Base-by-base conservation (phyloP, 2,329 filamentous ascomycete genomes). In the Boeremia lycopersici region DNA sequence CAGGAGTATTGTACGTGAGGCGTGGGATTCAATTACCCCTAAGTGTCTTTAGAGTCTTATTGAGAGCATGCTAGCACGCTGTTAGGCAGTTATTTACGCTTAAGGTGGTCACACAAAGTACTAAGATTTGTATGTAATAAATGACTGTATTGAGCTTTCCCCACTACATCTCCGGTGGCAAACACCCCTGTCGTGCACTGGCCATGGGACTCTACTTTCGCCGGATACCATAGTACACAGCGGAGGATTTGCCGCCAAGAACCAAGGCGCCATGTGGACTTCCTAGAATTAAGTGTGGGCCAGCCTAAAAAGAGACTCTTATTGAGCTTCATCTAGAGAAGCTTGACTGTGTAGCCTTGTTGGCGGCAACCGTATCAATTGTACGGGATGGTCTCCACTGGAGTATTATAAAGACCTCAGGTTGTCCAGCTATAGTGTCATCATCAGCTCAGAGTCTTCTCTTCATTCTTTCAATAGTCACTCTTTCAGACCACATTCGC, bases 231-330 rank as follows among this genome's bases (percentile, higher is more conserved):
- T n/a, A n/a, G n/a, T 35, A 17, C 42, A 29, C 23, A 36, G 49
- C 47, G 59, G 54, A 57, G 38, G 48, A 35, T 12, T 35, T 26
- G 13, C 15, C 50, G 59, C 57, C 57, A 60, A 59, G 54, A 17
- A 35, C 40, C 28, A 48, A 29, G 36, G 34, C 41, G 38, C 31
- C 25, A 36, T 51, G 48, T 48, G 48, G 48, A 61, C 41, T 50
- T 62, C 50, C 53, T 55, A 53, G 61, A 64, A 64, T 61, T 53
- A 57, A 43, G 23, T 29, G 31, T 48, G 35, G 28, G 42, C 8
- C 34, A 31, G 19, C 36, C 17, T 6, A n/a, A 43, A 38, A 28
- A 51, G 17, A 3, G 31, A 35, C 15, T 40, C 30, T 7, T 36
- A 54, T 48, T 48, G 55, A 48, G 33, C 12, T 29, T 34, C 38